A percentile compares a stretch with the other conserved stretches of the same genome.
phyloP scores from a whole-genome alignment of 2,329 filamentous ascomycete genomes.

The Emericellopsis atlantica region DNA sequence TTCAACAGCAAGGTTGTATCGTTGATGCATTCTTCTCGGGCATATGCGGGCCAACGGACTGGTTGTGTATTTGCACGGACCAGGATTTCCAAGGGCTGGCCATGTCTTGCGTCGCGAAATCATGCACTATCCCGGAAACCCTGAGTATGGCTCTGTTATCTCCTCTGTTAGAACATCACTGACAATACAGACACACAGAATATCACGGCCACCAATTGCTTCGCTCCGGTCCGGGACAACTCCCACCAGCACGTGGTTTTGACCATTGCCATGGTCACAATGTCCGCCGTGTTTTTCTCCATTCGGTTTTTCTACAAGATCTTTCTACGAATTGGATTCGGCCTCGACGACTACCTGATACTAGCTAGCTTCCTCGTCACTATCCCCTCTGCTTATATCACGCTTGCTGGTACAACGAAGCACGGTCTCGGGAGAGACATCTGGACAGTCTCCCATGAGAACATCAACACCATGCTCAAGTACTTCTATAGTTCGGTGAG shows the following conservation, averaged over 20 bases:
- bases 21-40: background rate
- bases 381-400: slow-evolving; percentile 15
- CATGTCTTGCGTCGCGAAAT: slow-evolving; percentile 1
- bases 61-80: background rate
- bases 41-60: background rate
- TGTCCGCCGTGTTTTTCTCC: slow-evolving; percentile 21
- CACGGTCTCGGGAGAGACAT: slow-evolving; percentile 30
- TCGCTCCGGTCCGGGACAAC: slow-evolving; percentile 11
- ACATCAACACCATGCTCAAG: slow-evolving; percentile 25
- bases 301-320: slow-evolving; percentile 22
- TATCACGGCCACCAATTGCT: slow-evolving; percentile 12
- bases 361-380: slow-evolving; percentile 12
- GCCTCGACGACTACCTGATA: slow-evolving; percentile 21
- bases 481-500: slow-evolving; percentile 23
- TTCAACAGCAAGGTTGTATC: background rate
- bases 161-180: background rate
- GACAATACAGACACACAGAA: slow-evolving; percentile 9
- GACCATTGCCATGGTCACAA: slow-evolving; percentile 14
- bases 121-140: slow-evolving; percentile 7
- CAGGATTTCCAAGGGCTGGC: background rate
- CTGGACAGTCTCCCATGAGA: slow-evolving; percentile 25
- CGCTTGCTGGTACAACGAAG: slow-evolving; percentile 11
- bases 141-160: slow-evolving; percentile 4
- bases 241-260: slow-evolving; percentile 17
- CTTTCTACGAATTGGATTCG: slow-evolving; percentile 15